Evolutionary conservation across 2,329 filamentous ascomycete species (phyloP).

Genomic region (Colletotrichum lini): DNA sequence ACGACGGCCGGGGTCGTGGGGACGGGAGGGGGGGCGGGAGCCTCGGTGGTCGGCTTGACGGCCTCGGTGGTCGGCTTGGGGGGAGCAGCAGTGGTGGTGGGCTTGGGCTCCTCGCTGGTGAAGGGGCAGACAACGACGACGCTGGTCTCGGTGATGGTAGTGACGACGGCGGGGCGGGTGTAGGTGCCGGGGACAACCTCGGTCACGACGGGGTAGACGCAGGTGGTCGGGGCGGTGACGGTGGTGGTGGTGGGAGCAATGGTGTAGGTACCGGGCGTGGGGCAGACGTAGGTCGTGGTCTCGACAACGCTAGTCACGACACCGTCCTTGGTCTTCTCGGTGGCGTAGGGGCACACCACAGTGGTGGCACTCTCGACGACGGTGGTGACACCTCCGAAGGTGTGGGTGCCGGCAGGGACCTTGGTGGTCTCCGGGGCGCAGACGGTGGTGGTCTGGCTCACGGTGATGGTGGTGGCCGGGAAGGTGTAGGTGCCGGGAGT

Average conservation of each 20-base stretch:
- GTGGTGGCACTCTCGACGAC: conserved; percentile 77
- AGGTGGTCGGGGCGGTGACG: conserved; percentile 64
- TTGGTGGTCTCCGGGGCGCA: conserved; percentile 74
- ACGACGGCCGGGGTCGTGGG: conserved; percentile 45
- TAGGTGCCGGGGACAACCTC: conserved; percentile 80
- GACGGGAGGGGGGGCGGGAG: conserved; percentile 41
- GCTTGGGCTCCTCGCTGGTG: conserved; percentile 55
- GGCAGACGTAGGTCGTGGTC: conserved; percentile 81
- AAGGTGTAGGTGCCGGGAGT: conserved; percentile 83
- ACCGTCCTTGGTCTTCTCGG: conserved; percentile 70
- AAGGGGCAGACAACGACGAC: conserved; percentile 81
- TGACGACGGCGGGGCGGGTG: conserved; percentile 75
- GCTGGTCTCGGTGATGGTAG: conserved; percentile 78
- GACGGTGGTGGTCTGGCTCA: conserved; percentile 77
- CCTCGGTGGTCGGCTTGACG: conserved; percentile 40
- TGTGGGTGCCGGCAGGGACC: conserved; percentile 76
- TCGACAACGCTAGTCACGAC: conserved; percentile 77
- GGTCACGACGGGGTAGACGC: conserved; percentile 77
- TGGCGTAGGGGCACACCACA: conserved; percentile 79
- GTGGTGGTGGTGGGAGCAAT: conserved; percentile 78
- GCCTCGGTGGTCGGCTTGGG: conserved; percentile 46
- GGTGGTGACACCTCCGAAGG: conserved; percentile 80
- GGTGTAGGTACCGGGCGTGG: conserved; percentile 81
- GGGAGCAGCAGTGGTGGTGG: conserved; percentile 46
- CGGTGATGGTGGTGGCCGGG: conserved; percentile 78